Evolutionary conservation across 2,329 filamentous ascomycete genomes (phyloP).

Genomic region (Fusarium acutatum): DNA sequence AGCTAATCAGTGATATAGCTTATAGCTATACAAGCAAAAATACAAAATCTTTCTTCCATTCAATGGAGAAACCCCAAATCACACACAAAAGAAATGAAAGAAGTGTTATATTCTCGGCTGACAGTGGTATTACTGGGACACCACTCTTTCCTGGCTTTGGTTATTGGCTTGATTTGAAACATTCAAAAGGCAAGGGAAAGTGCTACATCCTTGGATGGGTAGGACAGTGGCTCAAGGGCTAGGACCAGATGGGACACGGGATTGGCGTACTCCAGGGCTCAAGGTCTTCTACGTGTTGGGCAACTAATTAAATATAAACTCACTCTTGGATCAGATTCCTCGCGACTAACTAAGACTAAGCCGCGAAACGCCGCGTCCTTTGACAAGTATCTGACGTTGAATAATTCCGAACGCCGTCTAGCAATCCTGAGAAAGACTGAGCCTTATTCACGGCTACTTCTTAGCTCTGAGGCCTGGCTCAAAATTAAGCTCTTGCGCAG

Average conservation of each 20-base stretch:
- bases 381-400: neutral
- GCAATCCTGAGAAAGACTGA: neutral
- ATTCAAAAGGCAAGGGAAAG: neutral
- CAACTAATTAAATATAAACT: neutral
- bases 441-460: neutral
- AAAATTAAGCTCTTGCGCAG: neutral
- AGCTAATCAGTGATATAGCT: neutral
- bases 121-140: neutral
- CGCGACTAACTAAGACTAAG: neutral
- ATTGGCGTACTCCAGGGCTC: neutral
- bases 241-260: neutral
- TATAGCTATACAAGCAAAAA: neutral
- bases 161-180: neutral
- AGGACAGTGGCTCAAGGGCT: neutral
- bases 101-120: neutral
- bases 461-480: neutral
- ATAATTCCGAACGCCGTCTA: neutral
- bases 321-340: no score
- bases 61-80: neutral
- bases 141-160: neutral
- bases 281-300: neutral
- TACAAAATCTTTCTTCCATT: neutral
- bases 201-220: neutral
- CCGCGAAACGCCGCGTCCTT: neutral
- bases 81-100: neutral